phyloP scores from a whole-genome alignment of 1,284 basidiomycete genomes.

The Hypsizygus ulmarius region DNA sequence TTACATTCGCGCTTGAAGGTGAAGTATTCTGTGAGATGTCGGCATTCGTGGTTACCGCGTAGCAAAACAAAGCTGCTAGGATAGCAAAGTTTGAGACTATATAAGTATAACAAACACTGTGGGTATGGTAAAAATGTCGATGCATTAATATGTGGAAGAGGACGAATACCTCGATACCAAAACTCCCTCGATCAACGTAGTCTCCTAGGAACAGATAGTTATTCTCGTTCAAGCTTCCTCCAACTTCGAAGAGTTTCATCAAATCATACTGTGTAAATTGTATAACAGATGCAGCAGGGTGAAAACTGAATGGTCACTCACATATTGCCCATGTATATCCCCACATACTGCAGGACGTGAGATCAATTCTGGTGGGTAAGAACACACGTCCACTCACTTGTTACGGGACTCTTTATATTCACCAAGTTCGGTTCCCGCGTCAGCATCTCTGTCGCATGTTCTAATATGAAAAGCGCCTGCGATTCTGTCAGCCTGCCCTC shows the following conservation, averaged over 20 bases:
- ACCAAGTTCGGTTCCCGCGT: constrained; percentile 86
- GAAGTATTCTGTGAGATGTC: constrained; percentile 95
- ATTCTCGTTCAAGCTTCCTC: constrained; percentile 85
- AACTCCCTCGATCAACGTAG: constrained; percentile 97
- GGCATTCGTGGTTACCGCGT: constrained; percentile 97
- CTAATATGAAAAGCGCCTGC: constrained; percentile 88
- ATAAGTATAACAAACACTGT: constrained; percentile 86
- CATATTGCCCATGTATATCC: constrained; percentile 99
- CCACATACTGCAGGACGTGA: constrained; percentile 70
- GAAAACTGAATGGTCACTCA: constrained; percentile 41
- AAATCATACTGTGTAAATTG: constrained; percentile 76
- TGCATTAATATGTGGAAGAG: constrained; percentile 5
- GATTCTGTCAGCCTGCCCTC: constrained; percentile 87
- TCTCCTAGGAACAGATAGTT: constrained; percentile 97
- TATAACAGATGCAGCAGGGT: constrained; percentile 13
- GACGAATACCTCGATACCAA: constrained; percentile 82
- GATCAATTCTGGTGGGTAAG: not conserved
- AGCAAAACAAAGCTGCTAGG: constrained; percentile 89
- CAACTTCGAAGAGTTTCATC: constrained; percentile 98
- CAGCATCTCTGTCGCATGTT: constrained; percentile 75
- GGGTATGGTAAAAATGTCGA: constrained; percentile 7
- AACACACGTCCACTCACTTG: constrained; percentile 56
- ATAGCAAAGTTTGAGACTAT: constrained; percentile 92
- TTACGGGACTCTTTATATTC: constrained; percentile 87
- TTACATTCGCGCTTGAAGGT: constrained; percentile 94